Evolutionary conservation across 768 basidiomycete genomes (phyloP).

Genomic region (Mycena belliarum): DNA sequence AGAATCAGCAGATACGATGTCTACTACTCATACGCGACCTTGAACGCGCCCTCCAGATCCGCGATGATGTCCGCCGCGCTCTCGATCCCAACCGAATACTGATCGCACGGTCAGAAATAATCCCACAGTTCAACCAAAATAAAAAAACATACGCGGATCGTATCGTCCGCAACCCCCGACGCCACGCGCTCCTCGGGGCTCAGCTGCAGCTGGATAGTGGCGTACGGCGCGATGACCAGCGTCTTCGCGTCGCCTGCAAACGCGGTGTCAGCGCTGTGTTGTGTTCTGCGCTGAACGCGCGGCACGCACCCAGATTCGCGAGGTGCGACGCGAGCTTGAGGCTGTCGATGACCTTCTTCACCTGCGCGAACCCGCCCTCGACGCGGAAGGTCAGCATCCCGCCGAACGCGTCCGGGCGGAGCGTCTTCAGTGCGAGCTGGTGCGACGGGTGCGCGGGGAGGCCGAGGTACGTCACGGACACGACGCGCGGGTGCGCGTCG

Average conservation of each 20-base stretch:
- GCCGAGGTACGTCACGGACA: slow-evolving; percentile 82
- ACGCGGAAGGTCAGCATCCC: slow-evolving; percentile 81
- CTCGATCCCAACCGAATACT: slow-evolving; percentile 42
- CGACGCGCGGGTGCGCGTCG: slow-evolving; percentile 60
- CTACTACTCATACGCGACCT: slow-evolving; percentile 9
- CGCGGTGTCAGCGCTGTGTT: neutral
- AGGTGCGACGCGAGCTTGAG: slow-evolving; percentile 72
- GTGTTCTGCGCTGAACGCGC: neutral
- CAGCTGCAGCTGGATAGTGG: slow-evolving; percentile 77
- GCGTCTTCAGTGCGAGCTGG: slow-evolving; percentile 52
- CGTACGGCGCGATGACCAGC: slow-evolving; percentile 76
- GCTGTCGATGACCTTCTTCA: slow-evolving; percentile 66
- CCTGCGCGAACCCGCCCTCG: slow-evolving; percentile 49
- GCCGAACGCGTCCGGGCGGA: slow-evolving; percentile 59
- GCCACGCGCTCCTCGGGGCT: slow-evolving; percentile 56
- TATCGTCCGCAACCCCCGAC: slow-evolving; percentile 74
- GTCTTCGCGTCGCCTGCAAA: slow-evolving; percentile 69
- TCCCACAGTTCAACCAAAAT: neutral
- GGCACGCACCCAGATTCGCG: slow-evolving; percentile 62
- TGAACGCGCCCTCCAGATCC: slow-evolving; percentile 38
- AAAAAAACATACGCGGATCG: slow-evolving; percentile 58
- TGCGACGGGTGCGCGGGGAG: slow-evolving; percentile 63
- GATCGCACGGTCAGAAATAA: too few species aligned
- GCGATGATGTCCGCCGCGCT: slow-evolving; percentile 42
- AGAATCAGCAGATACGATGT: too few species aligned